These are phyloP conservation scores for Pezicula radicicola DNA, from an alignment of 2,329 filamentous ascomycete species.

Conservation along the genomic window DNA sequence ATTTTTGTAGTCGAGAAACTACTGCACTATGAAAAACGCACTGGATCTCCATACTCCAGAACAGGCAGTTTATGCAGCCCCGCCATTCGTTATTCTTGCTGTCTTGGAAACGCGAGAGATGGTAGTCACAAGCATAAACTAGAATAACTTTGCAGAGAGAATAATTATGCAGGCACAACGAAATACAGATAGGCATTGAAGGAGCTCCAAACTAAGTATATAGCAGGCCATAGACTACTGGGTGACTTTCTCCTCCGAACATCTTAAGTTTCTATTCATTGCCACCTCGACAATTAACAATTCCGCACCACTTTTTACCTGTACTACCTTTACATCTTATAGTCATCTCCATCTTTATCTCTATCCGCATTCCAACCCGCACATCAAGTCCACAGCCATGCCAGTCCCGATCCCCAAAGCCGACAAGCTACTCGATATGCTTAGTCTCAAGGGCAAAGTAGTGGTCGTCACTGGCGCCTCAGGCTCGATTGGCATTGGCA, in stretches of 20 bases:
- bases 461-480: constrained; percentile 61
- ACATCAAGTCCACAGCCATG: not conserved
- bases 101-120: not conserved
- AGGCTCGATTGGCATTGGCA: constrained; percentile 65
- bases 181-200: not conserved
- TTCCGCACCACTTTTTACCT: not conserved
- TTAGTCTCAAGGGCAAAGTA: constrained; percentile 48
- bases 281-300: no score
- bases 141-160: not conserved
- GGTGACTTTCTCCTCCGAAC: no score
- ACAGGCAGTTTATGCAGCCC: not conserved
- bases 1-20: not conserved
- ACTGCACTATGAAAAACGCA: not conserved
- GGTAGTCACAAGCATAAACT: not conserved
- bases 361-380: not conserved
- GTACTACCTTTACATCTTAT: not conserved
- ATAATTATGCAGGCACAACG: not conserved
- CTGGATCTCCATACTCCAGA: not conserved
- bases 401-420: not conserved
- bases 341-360: not conserved
- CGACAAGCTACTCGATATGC: not conserved
- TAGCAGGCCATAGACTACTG: not conserved
- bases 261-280: not conserved
- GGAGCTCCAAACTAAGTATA: not conserved
- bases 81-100: not conserved